Evolutionary conservation across 805 yeast genomes (phyloP), one percentile per base, ranked within the genome.

Genomic region (Metschnikowia cerradonensis): DNA sequence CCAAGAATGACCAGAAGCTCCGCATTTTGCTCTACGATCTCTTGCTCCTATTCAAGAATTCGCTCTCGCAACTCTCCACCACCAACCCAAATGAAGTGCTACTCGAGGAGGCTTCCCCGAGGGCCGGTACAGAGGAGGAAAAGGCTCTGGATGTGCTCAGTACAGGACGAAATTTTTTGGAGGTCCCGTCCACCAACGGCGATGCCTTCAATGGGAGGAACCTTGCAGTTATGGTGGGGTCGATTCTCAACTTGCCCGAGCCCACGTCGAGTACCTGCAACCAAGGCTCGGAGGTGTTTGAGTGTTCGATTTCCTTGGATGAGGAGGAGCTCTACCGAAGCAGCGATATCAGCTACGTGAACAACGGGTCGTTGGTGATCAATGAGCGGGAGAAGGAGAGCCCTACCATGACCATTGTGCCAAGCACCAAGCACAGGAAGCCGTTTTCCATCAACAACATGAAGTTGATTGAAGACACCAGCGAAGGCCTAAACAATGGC

Each of bases 21-120:
- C 76, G 76, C 54, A 82, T 83, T 46, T 64, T 83, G 54, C 66
- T 83, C 1, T 82, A 83, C 60, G 89, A 84, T 60, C 73, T 83
- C 49, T 65, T 84, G 34, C 65, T 82, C 8, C 75, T 86, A 1
- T 67, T 82, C 59, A 83, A 82, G 60, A 62, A 64, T 6, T 60
- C 73, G 3, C 51, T 74, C 17, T 65, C 71, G 1, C 60, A 52
- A 20, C 41, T 45, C 1, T 40, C 54, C 10, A 46, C 56, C 2
- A 45, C 37, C 0, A 32, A 36, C 22, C 49, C 45, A 6, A 41
- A 26, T 30, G 61, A 56, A n/a, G 51, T 49, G 14, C 41, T 54
- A 15, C 47, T 51, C 26, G 36, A 35, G 36, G 53, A 49, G n/a
- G 32, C 34, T 4, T 30, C 42, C 6, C 46, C 42, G 1, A 41